A percentile compares a stretch with the other conserved stretches of the same genome.
These are phyloP conservation scores for Phyllostachys edulis DNA, from an alignment of 176 grass and related monocot genomes.

Conservation along the genomic window DNA sequence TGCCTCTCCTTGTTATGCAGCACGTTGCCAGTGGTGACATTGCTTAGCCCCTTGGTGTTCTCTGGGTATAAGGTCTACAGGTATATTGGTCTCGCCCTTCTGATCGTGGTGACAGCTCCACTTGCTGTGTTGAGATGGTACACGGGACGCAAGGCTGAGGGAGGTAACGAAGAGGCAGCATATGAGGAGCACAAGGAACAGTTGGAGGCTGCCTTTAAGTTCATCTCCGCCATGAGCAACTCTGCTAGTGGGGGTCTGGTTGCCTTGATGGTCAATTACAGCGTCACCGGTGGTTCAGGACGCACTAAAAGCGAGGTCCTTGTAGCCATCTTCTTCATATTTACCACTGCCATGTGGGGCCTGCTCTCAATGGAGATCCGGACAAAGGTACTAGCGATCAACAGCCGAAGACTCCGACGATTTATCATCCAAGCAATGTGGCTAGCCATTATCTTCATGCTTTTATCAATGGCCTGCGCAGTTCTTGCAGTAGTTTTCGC, in stretches of 20 bases:
- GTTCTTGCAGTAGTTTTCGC: neutral
- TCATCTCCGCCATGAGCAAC: slow-evolving; percentile 13
- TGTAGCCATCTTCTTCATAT: neutral
- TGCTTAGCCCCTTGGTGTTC: slow-evolving; percentile 18
- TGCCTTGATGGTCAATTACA: slow-evolving; percentile 24
- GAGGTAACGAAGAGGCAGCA: neutral
- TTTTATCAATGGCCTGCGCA: neutral
- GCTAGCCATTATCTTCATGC: neutral
- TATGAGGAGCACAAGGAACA: neutral
- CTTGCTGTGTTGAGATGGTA: slow-evolving; percentile 12
- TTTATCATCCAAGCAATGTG: slow-evolving; percentile 1
- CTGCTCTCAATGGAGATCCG: slow-evolving; percentile 10
- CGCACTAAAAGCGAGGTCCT: neutral
- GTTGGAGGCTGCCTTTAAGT: slow-evolving; percentile 13
- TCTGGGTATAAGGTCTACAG: slow-evolving; percentile 6
- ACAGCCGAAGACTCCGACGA: neutral
- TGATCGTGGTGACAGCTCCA: neutral
- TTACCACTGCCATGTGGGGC: neutral
- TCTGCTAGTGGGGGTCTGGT: slow-evolving; percentile 5
- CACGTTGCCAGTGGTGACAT: neutral
- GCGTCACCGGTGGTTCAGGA: neutral
- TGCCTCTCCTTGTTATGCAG: no score
- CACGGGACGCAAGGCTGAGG: neutral
- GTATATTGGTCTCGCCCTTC: slow-evolving; percentile 1
- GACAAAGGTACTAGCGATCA: neutral